These are phyloP conservation scores for Fusarium beomiforme DNA, from an alignment of 2,329 filamentous ascomycete genomes.

Conservation along the genomic window DNA sequence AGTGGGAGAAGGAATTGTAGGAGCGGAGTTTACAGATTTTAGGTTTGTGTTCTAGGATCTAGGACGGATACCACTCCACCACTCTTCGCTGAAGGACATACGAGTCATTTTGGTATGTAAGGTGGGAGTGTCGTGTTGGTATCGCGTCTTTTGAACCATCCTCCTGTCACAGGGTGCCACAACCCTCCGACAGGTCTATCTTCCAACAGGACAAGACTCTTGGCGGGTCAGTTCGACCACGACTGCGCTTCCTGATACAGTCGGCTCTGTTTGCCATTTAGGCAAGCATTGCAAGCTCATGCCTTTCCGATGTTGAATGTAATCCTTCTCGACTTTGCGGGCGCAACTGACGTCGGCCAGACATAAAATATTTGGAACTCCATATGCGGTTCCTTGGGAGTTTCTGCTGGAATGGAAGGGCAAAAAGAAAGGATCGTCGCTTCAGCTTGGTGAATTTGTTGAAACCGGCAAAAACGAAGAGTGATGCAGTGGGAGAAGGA, in stretches of 20 bases:
- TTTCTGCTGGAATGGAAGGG: background rate
- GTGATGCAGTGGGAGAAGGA: background rate
- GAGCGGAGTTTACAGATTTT: background rate
- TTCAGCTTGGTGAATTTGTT: background rate
- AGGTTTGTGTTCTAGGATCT: background rate
- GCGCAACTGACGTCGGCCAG: background rate
- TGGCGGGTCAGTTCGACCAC: background rate
- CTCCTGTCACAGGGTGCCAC: background rate
- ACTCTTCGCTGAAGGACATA: background rate
- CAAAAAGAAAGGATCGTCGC: background rate
- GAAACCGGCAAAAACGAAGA: background rate
- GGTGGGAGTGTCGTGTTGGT: background rate
- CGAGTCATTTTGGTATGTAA: background rate
- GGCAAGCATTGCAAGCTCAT: background rate
- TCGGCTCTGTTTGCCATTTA: background rate
- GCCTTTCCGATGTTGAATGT: background rate
- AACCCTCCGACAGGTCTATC: background rate
- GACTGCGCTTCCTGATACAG: background rate
- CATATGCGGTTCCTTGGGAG: background rate
- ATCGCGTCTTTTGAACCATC: background rate
- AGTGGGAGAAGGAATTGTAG: background rate
- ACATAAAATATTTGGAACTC: accelerated
- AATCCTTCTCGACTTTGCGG: background rate
- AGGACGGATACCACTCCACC: background rate
- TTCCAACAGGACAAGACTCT: background rate